Evolutionary conservation across 257 asterid genomes (phyloP), one percentile per base, ranked within the genome.

Genomic region (Fraxinus quadrangulata): DNA sequence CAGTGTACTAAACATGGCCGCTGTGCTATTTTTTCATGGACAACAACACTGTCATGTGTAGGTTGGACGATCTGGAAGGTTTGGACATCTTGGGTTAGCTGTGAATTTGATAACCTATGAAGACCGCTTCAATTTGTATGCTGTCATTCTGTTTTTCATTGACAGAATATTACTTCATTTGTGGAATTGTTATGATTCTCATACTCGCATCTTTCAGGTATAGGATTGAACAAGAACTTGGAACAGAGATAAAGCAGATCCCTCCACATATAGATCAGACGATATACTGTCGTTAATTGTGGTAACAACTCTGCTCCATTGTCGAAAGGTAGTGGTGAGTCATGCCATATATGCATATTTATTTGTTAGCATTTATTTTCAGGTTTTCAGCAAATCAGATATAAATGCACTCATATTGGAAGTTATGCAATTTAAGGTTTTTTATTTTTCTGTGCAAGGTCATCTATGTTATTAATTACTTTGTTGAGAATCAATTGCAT

Each of bases 1-100:
- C 75, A 70, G 75, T 74, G 73, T 24, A 63, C 40, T 51, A 36
- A 74, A 40, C 37, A 2, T 12, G 12, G 63, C 42, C 72, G 47
- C 17, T 49, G 47, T 71, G 72, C 9, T 72, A 40, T 75, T 16
- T 61, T 74, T 70, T 56, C 61, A 40, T 31, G 23, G 67, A 26
- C 16, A 12, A 42, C 73, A 34, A 74, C 78, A 59, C 69, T 81
- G 80, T 76, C 61, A 24, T 79, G 24, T 65, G 77, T 79, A 92
- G 97, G 97, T 92, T 84, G 97, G 97, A 76, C 91, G 97, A 79
- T 92, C 97, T 3, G 97, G 97, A 82, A 88, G 97, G 84, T 92
- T 89, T 79, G 97, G 97, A 75, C 97, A 92, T 85, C 97, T 92
- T 86, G 97, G 97, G 42, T 82, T 92, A 73, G 97, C 97, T 71